phyloP scores from a whole-genome alignment of 2,329 filamentous ascomycete species.

The Trichoderma semiorbis region DNA sequence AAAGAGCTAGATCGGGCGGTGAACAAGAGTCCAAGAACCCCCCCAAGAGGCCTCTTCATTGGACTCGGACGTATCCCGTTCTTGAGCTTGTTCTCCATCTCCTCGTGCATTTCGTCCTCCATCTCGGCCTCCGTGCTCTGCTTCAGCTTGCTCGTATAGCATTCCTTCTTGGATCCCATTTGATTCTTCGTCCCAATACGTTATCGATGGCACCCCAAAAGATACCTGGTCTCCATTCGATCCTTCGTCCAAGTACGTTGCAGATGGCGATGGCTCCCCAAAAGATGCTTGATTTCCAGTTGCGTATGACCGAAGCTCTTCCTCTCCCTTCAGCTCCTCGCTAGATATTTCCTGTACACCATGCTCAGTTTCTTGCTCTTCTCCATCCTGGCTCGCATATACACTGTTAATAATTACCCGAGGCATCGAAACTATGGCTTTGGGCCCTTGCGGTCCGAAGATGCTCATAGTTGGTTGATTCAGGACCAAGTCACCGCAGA shows the following conservation, averaged over 20 bases:
- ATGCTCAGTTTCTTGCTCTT: background rate
- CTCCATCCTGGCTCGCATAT: background rate
- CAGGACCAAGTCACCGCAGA: background rate
- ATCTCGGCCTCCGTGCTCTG: too few species aligned
- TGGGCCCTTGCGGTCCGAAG: background rate
- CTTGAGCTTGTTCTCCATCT: too few species aligned
- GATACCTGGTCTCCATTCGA: too few species aligned
- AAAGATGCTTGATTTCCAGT: background rate
- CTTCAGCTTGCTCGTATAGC: background rate
- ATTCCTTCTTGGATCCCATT: too few species aligned
- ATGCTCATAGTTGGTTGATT: background rate
- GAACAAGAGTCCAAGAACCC: background rate
- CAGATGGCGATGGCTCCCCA: background rate
- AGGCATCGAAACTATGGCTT: background rate
- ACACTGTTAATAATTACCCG: background rate
- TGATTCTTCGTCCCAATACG: too few species aligned
- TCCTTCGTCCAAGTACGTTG: too few species aligned
- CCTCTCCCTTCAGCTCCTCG: background rate
- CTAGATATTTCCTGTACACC: background rate
- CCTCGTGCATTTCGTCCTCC: too few species aligned
- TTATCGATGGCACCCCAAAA: too few species aligned
- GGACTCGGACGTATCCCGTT: background rate
- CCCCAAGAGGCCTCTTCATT: background rate
- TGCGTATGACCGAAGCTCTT: background rate
- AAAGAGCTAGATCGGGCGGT: background rate